Conservation (phyloP, 2,329 filamentous ascomycete species). For the Diaporthe capsici region DNA sequence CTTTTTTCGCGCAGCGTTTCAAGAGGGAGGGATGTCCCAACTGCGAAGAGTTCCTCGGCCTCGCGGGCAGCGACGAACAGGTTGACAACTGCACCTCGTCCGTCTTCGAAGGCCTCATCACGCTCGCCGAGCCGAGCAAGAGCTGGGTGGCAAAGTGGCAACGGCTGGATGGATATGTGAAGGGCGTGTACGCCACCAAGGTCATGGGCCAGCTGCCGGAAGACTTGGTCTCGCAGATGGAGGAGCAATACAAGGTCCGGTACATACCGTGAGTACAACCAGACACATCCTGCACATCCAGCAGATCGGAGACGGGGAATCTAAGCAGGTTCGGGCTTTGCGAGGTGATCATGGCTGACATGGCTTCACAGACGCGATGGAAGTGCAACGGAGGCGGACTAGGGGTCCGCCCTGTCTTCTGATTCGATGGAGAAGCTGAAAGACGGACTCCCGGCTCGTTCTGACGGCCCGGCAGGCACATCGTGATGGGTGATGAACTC, state of each 20-base stretch:
- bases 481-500: not conserved
- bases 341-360: conserved; percentile 7
- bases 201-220: conserved; percentile 85
- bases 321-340: not conserved
- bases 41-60: conserved; percentile 92
- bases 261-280: conserved; percentile 73
- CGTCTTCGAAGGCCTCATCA: conserved; percentile 94
- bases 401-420: conserved; percentile 38
- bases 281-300: not conserved
- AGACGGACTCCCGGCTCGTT: not conserved
- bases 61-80: conserved; percentile 82
- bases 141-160: conserved; percentile 99
- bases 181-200: conserved; percentile 94
- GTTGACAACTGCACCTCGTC: conserved; percentile 95
- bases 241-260: conserved; percentile 74
- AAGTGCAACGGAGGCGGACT: conserved; percentile 65
- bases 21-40: conserved; percentile 91
- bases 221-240: conserved; percentile 71
- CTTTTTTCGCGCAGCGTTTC: conserved; percentile 75
- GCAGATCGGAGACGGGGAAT: not conserved
- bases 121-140: conserved; percentile 82
- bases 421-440: conserved; percentile 37
- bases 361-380: conserved; percentile 64
- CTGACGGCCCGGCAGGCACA: not conserved
- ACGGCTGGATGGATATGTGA: conserved; percentile 87